Evolutionary conservation across 495 filamentous ascomycete species (phyloP), one percentile per base, ranked within the genome.

Genomic region (Penicillium fimorum): DNA sequence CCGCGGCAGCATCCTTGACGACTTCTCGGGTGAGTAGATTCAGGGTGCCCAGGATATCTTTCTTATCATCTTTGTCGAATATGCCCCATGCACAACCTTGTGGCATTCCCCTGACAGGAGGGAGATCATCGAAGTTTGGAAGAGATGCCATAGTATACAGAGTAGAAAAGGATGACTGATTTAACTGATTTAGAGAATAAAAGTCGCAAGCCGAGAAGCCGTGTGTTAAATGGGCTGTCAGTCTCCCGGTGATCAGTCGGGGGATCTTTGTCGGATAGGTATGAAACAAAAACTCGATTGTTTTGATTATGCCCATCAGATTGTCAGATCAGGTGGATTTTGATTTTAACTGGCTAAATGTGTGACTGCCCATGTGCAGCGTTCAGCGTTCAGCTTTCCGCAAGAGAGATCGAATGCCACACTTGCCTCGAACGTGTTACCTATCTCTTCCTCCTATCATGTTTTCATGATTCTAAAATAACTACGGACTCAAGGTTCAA

Each of bases 51-150:
- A 76, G 71, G 37, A 79, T 63, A 57, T 87, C 85, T 47, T 82
- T 82, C 56, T 82, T 70, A 47, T 79, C 82, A 55, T 82, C 73
- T 53, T 80, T 82, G 67, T 87, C 84, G 42, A 82, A 88, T 17
- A 87, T 33, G 5, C 86, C 84, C 85, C 85, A 87, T 11, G 85
- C 79, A 61, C 80, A 86, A 17, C 84, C 85, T 63, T 84, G 78
- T 1, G 83, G 84, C 75, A 82, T 80, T 13, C 76, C 83, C 30
- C 81, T 58, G 6, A 88, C 84, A 40, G 69, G 65, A 5, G 86
- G 84, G 2, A 87, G 76, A 58, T 77, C 65, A 53, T 87, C 83
- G 59, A 84, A 88, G 37, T 79, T 69, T 0, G 79, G 81, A n/a
- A 50, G 17, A 11, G 24, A 13, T 48, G 60, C 57, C 9, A 37